A percentile compares a stretch with the other conserved stretches of the same genome.
These are phyloP conservation scores for Solanum hybrid DNA, from an alignment of 305 asterid species.

Conservation along the genomic window DNA sequence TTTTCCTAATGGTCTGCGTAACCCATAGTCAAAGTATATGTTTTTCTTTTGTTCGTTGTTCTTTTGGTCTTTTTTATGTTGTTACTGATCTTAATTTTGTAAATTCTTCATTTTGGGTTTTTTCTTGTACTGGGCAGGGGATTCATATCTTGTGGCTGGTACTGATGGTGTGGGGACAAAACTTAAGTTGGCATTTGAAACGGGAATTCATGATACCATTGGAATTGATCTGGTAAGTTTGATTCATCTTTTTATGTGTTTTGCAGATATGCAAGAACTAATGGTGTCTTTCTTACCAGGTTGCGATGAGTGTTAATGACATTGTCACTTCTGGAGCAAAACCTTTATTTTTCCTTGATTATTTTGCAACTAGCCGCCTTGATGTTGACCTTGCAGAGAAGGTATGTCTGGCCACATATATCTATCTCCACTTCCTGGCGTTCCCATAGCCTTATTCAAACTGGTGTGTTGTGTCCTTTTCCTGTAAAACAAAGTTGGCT, in stretches of 20 bases:
- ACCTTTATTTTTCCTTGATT: constrained; percentile 94
- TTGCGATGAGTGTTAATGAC: constrained; percentile 98
- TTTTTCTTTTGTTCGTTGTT: neutral
- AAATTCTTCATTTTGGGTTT: neutral
- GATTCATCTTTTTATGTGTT: neutral
- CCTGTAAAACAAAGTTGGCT: neutral
- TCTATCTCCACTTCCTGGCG: neutral
- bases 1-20: neutral
- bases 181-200: constrained; percentile 88
- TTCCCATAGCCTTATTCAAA: neutral
- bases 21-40: neutral
- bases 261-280: constrained; percentile 5
- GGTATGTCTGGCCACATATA: constrained; percentile 21
- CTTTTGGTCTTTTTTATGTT: neutral
- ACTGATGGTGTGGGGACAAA: constrained; percentile 96
- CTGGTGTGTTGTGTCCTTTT: neutral
- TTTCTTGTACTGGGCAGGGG: constrained; percentile 40
- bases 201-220: constrained; percentile 86
- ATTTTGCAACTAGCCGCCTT: constrained; percentile 80
- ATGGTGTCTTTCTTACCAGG: constrained; percentile 29
- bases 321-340: constrained; percentile 94
- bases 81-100: neutral
- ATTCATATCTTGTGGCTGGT: constrained; percentile 90
- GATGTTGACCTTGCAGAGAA: constrained; percentile 95
- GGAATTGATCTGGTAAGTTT: constrained; percentile 82